Conservation (phyloP, 179 eudicot genomes). For the Carnegiea gigantea region DNA sequence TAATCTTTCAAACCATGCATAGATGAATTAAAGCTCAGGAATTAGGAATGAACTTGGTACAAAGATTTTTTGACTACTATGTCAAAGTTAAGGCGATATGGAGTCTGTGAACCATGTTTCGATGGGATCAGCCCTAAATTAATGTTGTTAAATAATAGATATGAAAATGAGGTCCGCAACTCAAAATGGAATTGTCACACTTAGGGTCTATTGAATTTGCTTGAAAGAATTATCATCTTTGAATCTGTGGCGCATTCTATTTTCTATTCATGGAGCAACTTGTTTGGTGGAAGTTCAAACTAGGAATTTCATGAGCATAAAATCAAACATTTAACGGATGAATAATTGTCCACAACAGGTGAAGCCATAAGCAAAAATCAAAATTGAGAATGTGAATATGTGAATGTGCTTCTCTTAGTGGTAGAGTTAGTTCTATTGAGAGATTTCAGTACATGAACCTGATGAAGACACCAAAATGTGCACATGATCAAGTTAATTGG, state of each 20-base stretch:
- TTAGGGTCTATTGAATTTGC: too few species aligned
- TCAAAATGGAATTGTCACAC: neutral
- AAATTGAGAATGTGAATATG: neutral
- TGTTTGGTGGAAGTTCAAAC: conserved; percentile 1
- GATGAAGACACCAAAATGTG: neutral
- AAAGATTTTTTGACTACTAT: too few species aligned
- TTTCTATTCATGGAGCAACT: neutral
- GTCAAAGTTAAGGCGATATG: neutral
- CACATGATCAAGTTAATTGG: neutral
- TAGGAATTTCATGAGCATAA: conserved; percentile 15
- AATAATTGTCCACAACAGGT: neutral
- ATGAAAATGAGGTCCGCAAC: neutral
- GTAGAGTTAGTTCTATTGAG: neutral
- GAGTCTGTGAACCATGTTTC: neutral
- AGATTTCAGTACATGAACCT: neutral
- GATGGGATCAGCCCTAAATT: neutral
- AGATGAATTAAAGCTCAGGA: neutral
- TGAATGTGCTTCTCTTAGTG: neutral
- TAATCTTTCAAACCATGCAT: neutral
- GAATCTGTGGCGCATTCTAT: neutral
- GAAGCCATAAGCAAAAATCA: neutral
- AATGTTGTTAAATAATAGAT: too few species aligned
- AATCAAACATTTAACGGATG: neutral
- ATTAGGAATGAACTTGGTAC: neutral
- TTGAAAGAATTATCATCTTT: neutral